Percentiles rank a stretch among this genome's conserved stretches.
phyloP scores from a whole-genome alignment of 2,329 filamentous ascomycete species.

The Hymenoscyphus fraxineus region DNA sequence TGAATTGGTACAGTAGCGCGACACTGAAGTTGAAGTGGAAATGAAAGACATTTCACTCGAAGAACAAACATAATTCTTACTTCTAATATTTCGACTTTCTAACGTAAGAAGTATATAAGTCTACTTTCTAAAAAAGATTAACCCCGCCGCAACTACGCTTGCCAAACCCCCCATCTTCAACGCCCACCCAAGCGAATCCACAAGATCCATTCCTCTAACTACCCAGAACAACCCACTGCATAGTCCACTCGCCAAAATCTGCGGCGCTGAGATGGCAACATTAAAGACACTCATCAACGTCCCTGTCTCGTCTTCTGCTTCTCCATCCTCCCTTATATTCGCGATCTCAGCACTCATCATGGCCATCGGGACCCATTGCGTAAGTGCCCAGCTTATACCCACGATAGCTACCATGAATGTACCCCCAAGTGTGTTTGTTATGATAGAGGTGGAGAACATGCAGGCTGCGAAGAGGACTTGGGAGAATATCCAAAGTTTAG shows the following conservation, averaged over 20 bases:
- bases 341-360: constrained; percentile 31
- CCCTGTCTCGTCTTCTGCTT: constrained; percentile 12
- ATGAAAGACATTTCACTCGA: too few species aligned
- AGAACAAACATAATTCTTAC: too few species aligned
- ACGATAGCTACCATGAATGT: constrained; percentile 19
- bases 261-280: constrained; percentile 18
- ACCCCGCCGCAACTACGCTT: constrained; percentile 7
- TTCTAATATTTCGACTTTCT: background rate
- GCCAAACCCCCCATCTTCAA: constrained; percentile 14
- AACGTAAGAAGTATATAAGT: background rate
- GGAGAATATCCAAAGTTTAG: constrained; percentile 20
- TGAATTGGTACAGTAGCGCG: too few species aligned
- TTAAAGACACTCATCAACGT: constrained; percentile 19
- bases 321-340: constrained; percentile 1
- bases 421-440: constrained; percentile 15
- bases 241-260: constrained; percentile 16
- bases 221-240: constrained; percentile 16
- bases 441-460: constrained; percentile 25
- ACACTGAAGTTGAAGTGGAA: too few species aligned
- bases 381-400: constrained; percentile 34
- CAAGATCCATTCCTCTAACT: constrained; percentile 5
- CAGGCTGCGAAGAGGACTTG: constrained; percentile 23
- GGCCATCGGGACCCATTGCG: constrained; percentile 33
- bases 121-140: constrained; percentile 6
- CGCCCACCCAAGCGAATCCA: constrained; percentile 9